A percentile compares a stretch with the other conserved stretches of the same genome.
Evolutionary conservation across 2,329 filamentous ascomycete species (phyloP).

Genomic region (Ophiostoma triangulosporum): DNA sequence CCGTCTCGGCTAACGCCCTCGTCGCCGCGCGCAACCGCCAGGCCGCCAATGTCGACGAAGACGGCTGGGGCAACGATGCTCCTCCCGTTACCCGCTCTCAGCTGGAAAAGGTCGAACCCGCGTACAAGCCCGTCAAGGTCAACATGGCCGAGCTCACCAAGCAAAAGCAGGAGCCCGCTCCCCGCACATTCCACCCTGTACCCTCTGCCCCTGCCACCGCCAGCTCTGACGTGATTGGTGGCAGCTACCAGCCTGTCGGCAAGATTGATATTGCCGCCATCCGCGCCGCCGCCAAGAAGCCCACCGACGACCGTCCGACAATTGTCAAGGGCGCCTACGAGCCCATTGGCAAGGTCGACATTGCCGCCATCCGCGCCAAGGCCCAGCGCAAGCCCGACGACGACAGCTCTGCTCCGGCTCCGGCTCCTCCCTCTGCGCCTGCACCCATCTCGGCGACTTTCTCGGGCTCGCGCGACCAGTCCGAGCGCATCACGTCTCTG

Average conservation of each 20-base stretch:
- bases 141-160: slow-evolving; percentile 77
- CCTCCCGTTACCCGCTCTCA: slow-evolving; percentile 78
- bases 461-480: slow-evolving; percentile 51
- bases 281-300: slow-evolving; percentile 56
- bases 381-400: slow-evolving; percentile 8
- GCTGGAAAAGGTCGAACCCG: slow-evolving; percentile 80
- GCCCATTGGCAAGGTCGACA: slow-evolving; percentile 92
- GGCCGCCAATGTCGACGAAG: slow-evolving; percentile 50
- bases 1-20: slow-evolving; percentile 48
- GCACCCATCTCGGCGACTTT: not conserved
- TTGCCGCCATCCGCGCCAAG: slow-evolving; percentile 67
- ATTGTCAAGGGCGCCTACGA: slow-evolving; percentile 88
- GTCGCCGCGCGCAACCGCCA: slow-evolving; percentile 49
- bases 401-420: slow-evolving; percentile 16
- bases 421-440: slow-evolving; percentile 15
- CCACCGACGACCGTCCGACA: slow-evolving; percentile 60
- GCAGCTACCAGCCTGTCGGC: slow-evolving; percentile 83
- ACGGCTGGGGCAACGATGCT: slow-evolving; percentile 92
- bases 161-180: slow-evolving; percentile 44
- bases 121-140: slow-evolving; percentile 92
- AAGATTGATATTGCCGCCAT: slow-evolving; percentile 97
- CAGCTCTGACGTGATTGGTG: slow-evolving; percentile 57
- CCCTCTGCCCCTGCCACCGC: slow-evolving; percentile 23
- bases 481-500: slow-evolving; percentile 71
- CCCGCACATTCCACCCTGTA: slow-evolving; percentile 36